Conservation (phyloP, 768 basidiomycete genomes). For the Exidia glandulosa region DNA sequence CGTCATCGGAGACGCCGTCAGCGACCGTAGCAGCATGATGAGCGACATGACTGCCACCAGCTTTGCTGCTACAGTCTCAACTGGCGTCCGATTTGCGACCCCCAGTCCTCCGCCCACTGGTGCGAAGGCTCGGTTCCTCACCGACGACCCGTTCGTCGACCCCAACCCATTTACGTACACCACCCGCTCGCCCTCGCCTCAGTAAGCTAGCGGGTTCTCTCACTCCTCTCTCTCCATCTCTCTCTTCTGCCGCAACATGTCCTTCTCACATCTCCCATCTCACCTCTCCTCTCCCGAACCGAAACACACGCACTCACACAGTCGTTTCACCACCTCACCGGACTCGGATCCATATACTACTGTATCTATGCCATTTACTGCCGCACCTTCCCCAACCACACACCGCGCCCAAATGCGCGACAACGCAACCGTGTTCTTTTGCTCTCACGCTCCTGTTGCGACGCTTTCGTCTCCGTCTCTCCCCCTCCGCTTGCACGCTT, state of each 20-base stretch:
- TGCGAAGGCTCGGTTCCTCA: neutral
- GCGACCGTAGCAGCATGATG: neutral
- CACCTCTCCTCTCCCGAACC: neutral
- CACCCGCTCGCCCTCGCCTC: neutral
- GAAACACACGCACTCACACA: neutral
- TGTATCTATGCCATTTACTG: neutral
- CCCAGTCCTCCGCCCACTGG: neutral
- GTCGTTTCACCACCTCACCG: neutral
- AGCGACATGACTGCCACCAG: neutral
- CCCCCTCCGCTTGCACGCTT: neutral
- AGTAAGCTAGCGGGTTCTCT: neutral
- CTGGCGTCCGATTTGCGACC: neutral
- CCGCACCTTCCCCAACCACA: no score
- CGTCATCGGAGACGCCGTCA: neutral
- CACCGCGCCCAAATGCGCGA: neutral
- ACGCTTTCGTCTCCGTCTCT: neutral
- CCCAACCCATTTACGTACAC: neutral
- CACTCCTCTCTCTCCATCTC: neutral
- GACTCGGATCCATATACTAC: neutral
- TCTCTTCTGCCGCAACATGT: no score
- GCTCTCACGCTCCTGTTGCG: neutral
- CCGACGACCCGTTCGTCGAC: neutral
- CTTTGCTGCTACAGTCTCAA: neutral
- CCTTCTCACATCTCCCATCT: neutral
- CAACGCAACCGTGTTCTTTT: neutral